Conservation (phyloP, 495 filamentous ascomycete genomes). For the Podospora pseudocomata region DNA sequence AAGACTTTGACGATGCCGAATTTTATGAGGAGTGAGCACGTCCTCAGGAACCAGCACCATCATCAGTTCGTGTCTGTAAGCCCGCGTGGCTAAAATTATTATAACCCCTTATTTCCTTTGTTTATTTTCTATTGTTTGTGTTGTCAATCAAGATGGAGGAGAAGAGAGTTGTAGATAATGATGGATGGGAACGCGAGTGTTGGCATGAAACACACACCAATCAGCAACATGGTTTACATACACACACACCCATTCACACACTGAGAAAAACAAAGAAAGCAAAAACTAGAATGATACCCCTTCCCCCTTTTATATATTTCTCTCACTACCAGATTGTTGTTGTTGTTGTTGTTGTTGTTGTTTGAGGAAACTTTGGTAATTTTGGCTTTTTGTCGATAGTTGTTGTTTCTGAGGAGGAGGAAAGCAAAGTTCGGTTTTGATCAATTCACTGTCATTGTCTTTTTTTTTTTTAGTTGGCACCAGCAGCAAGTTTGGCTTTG, state of each 20-base stretch:
- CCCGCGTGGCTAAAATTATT: neutral
- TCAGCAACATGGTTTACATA: neutral
- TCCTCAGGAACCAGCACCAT: neutral
- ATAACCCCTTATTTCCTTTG: slow-evolving; percentile 24
- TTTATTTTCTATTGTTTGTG: slow-evolving; percentile 16
- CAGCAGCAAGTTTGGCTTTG: neutral
- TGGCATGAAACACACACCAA: neutral
- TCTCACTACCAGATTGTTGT: too few species aligned
- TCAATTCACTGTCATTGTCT: neutral
- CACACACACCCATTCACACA: neutral
- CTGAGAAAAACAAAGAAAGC: slow-evolving; percentile 5
- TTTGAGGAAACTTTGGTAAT: neutral
- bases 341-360: neutral
- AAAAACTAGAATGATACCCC: slow-evolving; percentile 33
- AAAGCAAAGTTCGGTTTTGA: neutral
- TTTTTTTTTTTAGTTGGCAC: neutral
- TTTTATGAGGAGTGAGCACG: slow-evolving; percentile 52
- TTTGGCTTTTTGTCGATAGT: neutral
- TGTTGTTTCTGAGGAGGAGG: neutral
- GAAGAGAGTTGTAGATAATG: neutral
- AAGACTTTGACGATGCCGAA: slow-evolving; percentile 54
- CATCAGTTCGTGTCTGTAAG: neutral
- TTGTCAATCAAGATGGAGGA: slow-evolving; percentile 10
- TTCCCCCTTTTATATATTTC: neutral
- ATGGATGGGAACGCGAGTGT: neutral